These are phyloP conservation scores for Clitocybe nebularis DNA, from an alignment of 1,284 basidiomycete genomes.

Conservation along the genomic window DNA sequence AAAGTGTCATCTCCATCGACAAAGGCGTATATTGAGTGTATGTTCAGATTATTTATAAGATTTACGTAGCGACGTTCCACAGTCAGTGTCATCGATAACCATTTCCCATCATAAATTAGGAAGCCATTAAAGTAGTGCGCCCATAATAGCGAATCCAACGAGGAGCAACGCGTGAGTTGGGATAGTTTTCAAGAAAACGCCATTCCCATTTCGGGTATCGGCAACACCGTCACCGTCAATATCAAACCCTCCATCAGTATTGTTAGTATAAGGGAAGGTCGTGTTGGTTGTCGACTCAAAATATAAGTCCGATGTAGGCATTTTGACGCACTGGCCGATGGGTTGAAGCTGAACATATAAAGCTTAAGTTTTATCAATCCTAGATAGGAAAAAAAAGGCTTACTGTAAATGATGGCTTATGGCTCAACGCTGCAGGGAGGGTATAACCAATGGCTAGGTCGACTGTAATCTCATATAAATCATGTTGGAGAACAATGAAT, in stretches of 20 bases:
- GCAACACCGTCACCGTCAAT: constrained; percentile 32
- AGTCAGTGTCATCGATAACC: constrained; percentile 11
- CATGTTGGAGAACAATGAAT: constrained; percentile 89
- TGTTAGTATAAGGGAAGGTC: constrained; percentile 47
- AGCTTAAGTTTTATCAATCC: background rate
- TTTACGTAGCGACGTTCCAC: constrained; percentile 4
- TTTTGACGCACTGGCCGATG: constrained; percentile 60
- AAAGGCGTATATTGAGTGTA: too few species aligned
- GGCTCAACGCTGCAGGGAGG: constrained; percentile 62
- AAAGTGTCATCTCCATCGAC: too few species aligned
- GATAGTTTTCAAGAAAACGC: constrained; percentile 9
- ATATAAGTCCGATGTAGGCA: constrained; percentile 55
- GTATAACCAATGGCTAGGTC: constrained; percentile 88
- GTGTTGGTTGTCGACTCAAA: constrained; percentile 59
- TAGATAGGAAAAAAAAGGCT: constrained; percentile 13
- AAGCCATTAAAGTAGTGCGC: constrained; percentile 13
- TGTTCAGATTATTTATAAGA: background rate
- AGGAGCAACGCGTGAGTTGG: constrained; percentile 13
- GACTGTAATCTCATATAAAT: constrained; percentile 81
- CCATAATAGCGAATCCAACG: constrained; percentile 11
- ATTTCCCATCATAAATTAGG: constrained; percentile 14
- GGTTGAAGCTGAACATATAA: constrained; percentile 46
- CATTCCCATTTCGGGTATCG: constrained; percentile 10
- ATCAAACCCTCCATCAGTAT: constrained; percentile 26
- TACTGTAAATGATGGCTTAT: constrained; percentile 60